Evolutionary conservation across 768 basidiomycete species (phyloP), one percentile per base, ranked within the genome.

Genomic region (Leccinum barrowsii): DNA sequence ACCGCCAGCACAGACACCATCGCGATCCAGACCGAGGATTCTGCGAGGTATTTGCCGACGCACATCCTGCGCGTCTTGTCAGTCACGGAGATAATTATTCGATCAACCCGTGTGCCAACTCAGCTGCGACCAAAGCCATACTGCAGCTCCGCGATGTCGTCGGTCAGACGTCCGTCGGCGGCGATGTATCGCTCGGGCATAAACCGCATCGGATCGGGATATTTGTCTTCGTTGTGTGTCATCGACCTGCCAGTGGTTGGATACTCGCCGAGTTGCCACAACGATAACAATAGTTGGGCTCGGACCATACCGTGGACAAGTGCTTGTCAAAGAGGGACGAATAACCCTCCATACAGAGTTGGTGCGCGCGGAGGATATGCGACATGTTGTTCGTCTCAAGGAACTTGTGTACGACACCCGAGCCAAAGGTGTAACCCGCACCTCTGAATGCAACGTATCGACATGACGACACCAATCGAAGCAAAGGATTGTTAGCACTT

Each of bases 261-360:
- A 98, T 96, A 65, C 91, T 94, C 22, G 97, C 97, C 55, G 90
- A 90, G 75, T 99, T 99, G 37, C 97, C 97, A 70, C 97, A 98
- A 47, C 97, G 86, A 75, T 98, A 98, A 74, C 96, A 98, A 70
- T 98, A 98, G 70, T 99, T 99, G 40, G 96, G 96, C 24, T 24
- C 24, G 24, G 4, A 24, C 24, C 24, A 26, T 26, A 26, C 24
- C 1, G 97, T 99, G 24, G 92, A 94, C 56, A 99, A 82, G 67
- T 92, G 92, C 62, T 92, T 88, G 73, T 95, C 94, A 65, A 98
- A 98, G 30, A 98, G 81, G n/a, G 94, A 93, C n/a, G 90, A 84
- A 73, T 93, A 98, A 0, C 97, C 97, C 74, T 99, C 97, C 97
- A 99, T 98, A 75, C 97, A 98, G 8, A 99, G 83, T 70, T 99